Evolutionary conservation across 2,329 filamentous ascomycete species (phyloP).

Genomic region (Lasiodiplodia gonubiensis): DNA sequence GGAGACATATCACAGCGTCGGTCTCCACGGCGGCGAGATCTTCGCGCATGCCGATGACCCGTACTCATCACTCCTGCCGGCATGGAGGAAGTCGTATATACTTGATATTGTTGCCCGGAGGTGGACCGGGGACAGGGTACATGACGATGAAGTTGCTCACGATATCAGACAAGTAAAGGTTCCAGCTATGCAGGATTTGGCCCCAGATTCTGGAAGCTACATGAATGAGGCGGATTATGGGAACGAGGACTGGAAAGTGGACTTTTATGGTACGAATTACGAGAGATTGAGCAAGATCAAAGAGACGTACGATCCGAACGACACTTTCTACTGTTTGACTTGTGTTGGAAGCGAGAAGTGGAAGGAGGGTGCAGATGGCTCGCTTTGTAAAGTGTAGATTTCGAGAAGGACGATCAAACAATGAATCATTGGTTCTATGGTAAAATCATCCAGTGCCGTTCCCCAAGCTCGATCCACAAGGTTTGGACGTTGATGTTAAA

Average conservation of each 20-base stretch:
- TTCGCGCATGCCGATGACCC: constrained; percentile 49
- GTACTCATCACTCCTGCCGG: constrained; percentile 56
- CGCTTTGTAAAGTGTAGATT: neutral
- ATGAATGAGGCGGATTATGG: constrained; percentile 40
- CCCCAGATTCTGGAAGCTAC: constrained; percentile 37
- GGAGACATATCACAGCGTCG: constrained; percentile 42
- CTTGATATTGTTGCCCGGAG: constrained; percentile 39
- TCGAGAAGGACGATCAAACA: no score
- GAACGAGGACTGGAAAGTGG: constrained; percentile 36
- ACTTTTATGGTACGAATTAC: constrained; percentile 34
- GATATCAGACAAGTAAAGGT: constrained; percentile 34
- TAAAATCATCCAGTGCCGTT: no score
- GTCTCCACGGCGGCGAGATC: constrained; percentile 44
- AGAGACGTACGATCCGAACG: constrained; percentile 13
- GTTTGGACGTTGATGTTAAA: no score
- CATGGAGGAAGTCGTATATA: constrained; percentile 56
- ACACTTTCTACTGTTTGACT: constrained; percentile 6
- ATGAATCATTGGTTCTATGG: no score
- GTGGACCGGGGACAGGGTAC: constrained; percentile 34
- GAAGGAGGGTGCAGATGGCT: neutral
- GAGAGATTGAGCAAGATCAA: constrained; percentile 3
- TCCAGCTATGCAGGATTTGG: constrained; percentile 39
- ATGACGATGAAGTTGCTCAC: constrained; percentile 38
- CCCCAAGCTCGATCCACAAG: no score
- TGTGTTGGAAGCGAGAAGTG: constrained; percentile 10